These are phyloP conservation scores for Trichoderma cornu-damae DNA, from an alignment of 2,329 filamentous ascomycete genomes.

Conservation along the genomic window DNA sequence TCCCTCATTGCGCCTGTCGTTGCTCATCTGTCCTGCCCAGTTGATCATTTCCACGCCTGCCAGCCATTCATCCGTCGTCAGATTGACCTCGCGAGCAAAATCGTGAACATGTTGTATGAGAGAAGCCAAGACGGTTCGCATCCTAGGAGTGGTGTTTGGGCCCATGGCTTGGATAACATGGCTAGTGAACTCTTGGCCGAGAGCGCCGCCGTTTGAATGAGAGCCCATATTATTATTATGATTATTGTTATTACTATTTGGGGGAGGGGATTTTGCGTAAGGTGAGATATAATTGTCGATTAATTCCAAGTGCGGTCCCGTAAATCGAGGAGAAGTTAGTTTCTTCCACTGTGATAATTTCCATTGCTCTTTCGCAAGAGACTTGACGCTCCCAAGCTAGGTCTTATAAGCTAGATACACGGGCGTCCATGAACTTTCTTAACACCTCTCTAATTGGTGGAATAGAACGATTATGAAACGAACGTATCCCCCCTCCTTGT, in stretches of 20 bases:
- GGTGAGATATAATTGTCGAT: not conserved
- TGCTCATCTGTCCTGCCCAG: conserved; percentile 63
- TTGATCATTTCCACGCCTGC: conserved; percentile 56
- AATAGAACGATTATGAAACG: conserved; percentile 3
- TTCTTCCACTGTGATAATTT: not conserved
- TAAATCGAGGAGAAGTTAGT: not conserved
- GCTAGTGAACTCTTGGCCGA: conserved; percentile 58
- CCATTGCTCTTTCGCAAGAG: not conserved
- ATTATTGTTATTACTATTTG: too few relatives aligned
- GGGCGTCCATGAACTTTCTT: not conserved
- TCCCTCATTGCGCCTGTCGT: conserved; percentile 65
- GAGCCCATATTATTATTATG: conserved; percentile 13
- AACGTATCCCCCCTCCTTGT: not conserved
- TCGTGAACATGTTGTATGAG: conserved; percentile 74
- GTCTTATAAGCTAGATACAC: not conserved
- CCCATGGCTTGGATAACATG: conserved; percentile 70
- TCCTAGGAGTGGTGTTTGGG: conserved; percentile 62
- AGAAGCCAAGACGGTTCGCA: conserved; percentile 61
- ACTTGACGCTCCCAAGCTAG: not conserved
- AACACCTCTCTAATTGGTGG: not conserved
- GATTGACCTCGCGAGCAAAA: conserved; percentile 72
- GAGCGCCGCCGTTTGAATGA: conserved; percentile 21
- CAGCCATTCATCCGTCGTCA: conserved; percentile 78
- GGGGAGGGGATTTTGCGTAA: not conserved
- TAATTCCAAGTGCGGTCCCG: not conserved